Base-by-base conservation (phyloP, 2,329 filamentous ascomycete genomes). In the Achaetomium macrosporum region DNA sequence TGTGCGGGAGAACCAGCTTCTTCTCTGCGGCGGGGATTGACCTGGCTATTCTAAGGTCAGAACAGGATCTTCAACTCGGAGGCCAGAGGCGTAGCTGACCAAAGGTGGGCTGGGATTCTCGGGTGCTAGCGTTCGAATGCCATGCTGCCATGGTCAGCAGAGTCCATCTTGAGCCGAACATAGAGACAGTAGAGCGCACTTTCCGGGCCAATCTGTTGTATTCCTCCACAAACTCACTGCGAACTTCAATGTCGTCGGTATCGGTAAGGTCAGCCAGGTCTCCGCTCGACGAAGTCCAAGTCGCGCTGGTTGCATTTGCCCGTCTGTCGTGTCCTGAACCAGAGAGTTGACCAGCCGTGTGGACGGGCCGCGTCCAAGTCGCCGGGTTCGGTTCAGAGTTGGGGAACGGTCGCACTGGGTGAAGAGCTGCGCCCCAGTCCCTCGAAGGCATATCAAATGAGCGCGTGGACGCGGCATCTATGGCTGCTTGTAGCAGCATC, bases 171-270 rank as follows among this genome's bases (percentile, higher is more conserved):
- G 15, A n/a, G 35, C 15, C 10, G 17, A 8, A 8, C 1, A 39
- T 9, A 16, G 1, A 47, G 9, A 2, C 43, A 5, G 42, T 13
- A 53, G 36, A 20, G 50, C 58, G 31, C 56, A 83, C 82, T 74
- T 79, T 79, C 51, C 71, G 74, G 2, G 83, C 82, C 5, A 85
- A 64, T 5, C 73, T 70, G 63, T 85, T 85, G 65, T 84, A 86
- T 59, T 83, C 78, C 8, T 74, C 61, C 6, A 84, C 64, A 62
- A 79, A 81, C 2, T 67, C 61, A 1, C 68, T 64, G 30, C 79
- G 71, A 49, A 77, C 72, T 35, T 76, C 73, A 15, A 75, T 64
- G 30, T 76, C 75, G 39, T 80, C 78, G 4, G 68, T 68, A 49
- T 81, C 77, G 17, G 71, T 73, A 31, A 74, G 62, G 15, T 73